Conservation (phyloP, 1,284 basidiomycete species). For the Pseudozyma thailandica region DNA sequence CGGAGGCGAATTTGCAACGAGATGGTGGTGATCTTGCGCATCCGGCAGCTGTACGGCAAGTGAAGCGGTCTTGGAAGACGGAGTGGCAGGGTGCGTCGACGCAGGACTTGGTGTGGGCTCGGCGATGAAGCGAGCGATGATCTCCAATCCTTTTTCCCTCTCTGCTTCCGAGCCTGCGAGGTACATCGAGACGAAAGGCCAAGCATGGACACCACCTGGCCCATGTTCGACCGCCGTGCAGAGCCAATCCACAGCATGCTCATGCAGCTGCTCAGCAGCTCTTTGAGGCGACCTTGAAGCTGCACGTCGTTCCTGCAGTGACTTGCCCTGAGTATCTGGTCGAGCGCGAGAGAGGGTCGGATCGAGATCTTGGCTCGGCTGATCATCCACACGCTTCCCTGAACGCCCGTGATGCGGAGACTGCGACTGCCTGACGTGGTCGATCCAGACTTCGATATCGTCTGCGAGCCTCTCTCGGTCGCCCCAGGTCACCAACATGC, state of each 20-base stretch:
- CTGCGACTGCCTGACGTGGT: conserved; percentile 32
- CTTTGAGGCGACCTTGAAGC: conserved; percentile 36
- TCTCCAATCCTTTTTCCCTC: conserved; percentile 62
- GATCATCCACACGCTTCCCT: conserved; percentile 10
- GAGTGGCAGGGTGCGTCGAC: conserved; percentile 25
- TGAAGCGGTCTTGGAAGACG: conserved; percentile 5
- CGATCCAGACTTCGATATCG: conserved; percentile 63
- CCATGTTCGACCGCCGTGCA: conserved; percentile 61
- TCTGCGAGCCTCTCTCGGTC: conserved; percentile 59
- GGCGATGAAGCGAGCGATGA: conserved; percentile 59
- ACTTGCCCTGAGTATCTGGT: not conserved
- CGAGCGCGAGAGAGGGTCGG: not conserved
- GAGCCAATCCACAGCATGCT: conserved; percentile 36
- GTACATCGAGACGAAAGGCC: conserved; percentile 67
- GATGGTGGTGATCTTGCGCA: conserved; percentile 2
- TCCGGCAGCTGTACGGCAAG: conserved; percentile 26
- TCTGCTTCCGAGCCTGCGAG: conserved; percentile 57
- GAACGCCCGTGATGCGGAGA: not conserved
- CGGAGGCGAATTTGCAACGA: conserved; percentile 32
- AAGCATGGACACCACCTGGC: conserved; percentile 64
- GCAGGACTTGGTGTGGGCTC: conserved; percentile 17
- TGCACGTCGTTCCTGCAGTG: conserved; percentile 38
- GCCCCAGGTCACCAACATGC: conserved; percentile 63
- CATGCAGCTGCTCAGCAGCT: not conserved
- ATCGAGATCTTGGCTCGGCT: conserved; percentile 38